Percentiles rank a stretch among this genome's conserved stretches.
These are phyloP conservation scores for Pyricularia grisea DNA, from an alignment of 2,329 filamentous ascomycete species.

Conservation along the genomic window DNA sequence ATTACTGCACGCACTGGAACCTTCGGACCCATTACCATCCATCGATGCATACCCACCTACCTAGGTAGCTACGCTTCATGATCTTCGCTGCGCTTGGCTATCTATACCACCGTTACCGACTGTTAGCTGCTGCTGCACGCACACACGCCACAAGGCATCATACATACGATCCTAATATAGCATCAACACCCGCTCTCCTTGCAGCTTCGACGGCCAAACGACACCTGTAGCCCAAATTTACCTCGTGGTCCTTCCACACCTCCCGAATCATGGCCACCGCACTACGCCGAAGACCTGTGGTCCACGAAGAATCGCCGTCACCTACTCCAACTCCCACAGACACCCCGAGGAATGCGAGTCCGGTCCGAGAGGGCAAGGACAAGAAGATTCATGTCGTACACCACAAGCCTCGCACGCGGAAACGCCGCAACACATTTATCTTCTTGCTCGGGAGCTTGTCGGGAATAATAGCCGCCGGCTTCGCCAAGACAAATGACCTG, in stretches of 20 bases:
- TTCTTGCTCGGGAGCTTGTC: constrained; percentile 86
- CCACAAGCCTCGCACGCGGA: constrained; percentile 43
- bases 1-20: not conserved
- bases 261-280: constrained; percentile 14
- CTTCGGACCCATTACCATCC: not conserved
- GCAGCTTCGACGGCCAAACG: too few species aligned
- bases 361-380: constrained; percentile 13
- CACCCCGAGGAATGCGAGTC: constrained; percentile 8
- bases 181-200: too few species aligned
- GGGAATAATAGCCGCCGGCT: constrained; percentile 77
- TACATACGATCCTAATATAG: too few species aligned
- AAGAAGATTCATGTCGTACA: constrained; percentile 29
- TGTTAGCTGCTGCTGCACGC: too few species aligned
- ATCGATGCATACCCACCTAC: not conserved
- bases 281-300: constrained; percentile 15
- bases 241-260: not conserved
- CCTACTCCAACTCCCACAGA: constrained; percentile 18
- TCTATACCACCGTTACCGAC: not conserved
- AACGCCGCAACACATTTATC: constrained; percentile 70
- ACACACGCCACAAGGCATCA: too few species aligned
- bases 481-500: constrained; percentile 80
- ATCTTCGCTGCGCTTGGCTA: not conserved
- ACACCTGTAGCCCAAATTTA: not conserved
- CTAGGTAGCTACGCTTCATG: not conserved
- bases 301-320: constrained; percentile 14